A percentile compares a stretch with the other conserved stretches of the same genome.
phyloP scores from a whole-genome alignment of 306 rosid species.

The Heteromeles arbutifolia region DNA sequence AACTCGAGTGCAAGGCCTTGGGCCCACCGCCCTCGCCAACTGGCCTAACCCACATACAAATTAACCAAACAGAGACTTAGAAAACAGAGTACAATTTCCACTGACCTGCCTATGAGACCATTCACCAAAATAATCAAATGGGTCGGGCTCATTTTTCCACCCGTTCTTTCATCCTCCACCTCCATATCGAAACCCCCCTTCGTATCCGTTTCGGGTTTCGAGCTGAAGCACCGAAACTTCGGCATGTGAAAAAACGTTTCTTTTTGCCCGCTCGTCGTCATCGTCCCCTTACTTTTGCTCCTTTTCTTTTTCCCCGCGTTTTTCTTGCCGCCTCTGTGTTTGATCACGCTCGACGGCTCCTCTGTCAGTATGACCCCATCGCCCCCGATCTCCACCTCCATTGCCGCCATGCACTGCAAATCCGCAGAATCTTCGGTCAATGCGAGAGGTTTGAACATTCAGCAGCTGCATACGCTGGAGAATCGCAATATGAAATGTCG shows the following conservation, averaged over 20 bases:
- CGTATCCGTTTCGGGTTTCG: conserved; percentile 28
- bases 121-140: conserved; percentile 74
- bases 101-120: conserved; percentile 78
- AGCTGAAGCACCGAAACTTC: conserved; percentile 52
- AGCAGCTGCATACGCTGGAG: too few relatives aligned
- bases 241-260: conserved; percentile 18
- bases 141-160: conserved; percentile 35
- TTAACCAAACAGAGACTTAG: neutral
- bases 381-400: conserved; percentile 17
- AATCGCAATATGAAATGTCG: neutral
- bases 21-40: neutral
- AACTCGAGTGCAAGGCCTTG: too few relatives aligned
- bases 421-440: neutral
- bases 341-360: neutral
- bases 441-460: neutral
- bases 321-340: neutral
- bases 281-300: conserved; percentile 4
- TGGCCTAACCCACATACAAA: neutral
- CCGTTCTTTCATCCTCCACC: conserved; percentile 32
- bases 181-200: conserved; percentile 49
- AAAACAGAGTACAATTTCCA: neutral
- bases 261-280: neutral
- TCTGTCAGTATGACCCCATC: neutral
- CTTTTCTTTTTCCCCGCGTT: conserved; percentile 4
- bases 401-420: conserved; percentile 19